Base-by-base conservation (phyloP, 169 alveolate species). In the Plasmodium fragile region DNA sequence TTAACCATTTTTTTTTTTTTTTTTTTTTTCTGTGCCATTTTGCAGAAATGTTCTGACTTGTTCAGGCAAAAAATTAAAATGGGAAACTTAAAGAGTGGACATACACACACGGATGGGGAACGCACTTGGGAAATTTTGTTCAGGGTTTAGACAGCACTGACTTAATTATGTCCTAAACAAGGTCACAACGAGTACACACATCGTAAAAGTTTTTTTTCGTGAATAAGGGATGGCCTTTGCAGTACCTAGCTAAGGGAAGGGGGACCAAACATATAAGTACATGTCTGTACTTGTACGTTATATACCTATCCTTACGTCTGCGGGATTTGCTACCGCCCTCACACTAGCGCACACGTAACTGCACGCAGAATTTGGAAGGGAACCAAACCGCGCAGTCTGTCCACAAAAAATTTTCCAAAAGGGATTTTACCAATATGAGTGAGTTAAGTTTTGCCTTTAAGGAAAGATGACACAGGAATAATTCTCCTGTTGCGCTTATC, bases 1-100 rank as follows among this genome's bases (percentile, higher is more conserved):
- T 36, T 65, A 18, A 65, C 75, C 75, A 65, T 65, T 65, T 65
- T 65, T 65, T 65, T 65, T 65, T 65, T 65, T 65, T 65, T 65
- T 65, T 65, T 65, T 65, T 65, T 65, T 65, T 65, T 65, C 36
- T 25, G 30, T 28, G 3, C 75, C 75, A 25, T 65, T 65, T 65
- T 65, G 30, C 75, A 65, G 36, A 65, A 65, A 65, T 22, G 75
- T 65, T 65, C 75, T 65, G 75, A 65, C 30, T 65, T 65, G 75
- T 65, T 65, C 75, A 65, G 75, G 75, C 75, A 65, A 65, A 65
- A 65, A 22, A 22, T 65, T 18, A 6, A 65, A 65, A 65, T 25
- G 30, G n/a, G 41, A 22, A 65, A 65, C 30, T 65, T 16, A 65
- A 65, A 6, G 3, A 3, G 36, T 65, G 36, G 39, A 65, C 36